A percentile compares a stretch with the other conserved stretches of the same genome.
Evolutionary conservation across 228 moss, liverwort and hornwort genomes (phyloP).

Genomic region (Sphagnum fallax): DNA sequence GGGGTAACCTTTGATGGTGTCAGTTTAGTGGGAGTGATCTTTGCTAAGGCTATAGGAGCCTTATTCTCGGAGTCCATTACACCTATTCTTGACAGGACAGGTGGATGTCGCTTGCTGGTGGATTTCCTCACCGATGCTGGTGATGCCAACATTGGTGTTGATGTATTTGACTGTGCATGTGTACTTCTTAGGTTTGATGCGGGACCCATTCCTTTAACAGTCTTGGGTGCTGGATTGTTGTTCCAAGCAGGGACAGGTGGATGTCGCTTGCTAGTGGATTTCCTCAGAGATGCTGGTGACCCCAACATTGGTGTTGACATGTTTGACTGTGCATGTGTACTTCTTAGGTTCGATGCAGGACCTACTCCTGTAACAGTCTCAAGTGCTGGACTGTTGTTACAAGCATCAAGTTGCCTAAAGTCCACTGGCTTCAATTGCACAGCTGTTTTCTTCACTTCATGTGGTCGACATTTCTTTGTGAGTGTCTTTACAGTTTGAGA

Average conservation of each 20-base stretch:
- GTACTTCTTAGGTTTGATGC: constrained; percentile 11
- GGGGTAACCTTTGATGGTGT: constrained; percentile 44
- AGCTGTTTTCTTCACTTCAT: neutral
- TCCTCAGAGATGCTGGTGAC: constrained; percentile 27
- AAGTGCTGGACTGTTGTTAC: constrained; percentile 3
- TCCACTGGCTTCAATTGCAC: neutral
- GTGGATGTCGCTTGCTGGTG: constrained; percentile 34
- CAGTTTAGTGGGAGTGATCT: constrained; percentile 6
- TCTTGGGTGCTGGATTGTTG: constrained; percentile 8
- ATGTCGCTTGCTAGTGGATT: constrained; percentile 26
- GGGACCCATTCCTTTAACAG: constrained; percentile 4
- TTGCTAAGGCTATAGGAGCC: neutral
- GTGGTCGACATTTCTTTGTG: neutral
- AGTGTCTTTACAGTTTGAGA: neutral
- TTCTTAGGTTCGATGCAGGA: constrained; percentile 5
- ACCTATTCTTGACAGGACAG: constrained; percentile 14
- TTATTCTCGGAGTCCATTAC: constrained; percentile 27
- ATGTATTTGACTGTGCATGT: constrained; percentile 7
- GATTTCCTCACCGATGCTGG: constrained; percentile 21
- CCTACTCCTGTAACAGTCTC: constrained; percentile 7
- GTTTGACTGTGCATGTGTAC: constrained; percentile 10
- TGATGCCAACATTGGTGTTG: constrained; percentile 13
- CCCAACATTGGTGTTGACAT: constrained; percentile 5
- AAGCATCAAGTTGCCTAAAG: constrained; percentile 1
- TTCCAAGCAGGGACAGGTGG: constrained; percentile 15